Percentiles rank a stretch among this genome's conserved stretches.
Conservation (phyloP, 495 filamentous ascomycete genomes). For the Daldinia vernicosa region DNA sequence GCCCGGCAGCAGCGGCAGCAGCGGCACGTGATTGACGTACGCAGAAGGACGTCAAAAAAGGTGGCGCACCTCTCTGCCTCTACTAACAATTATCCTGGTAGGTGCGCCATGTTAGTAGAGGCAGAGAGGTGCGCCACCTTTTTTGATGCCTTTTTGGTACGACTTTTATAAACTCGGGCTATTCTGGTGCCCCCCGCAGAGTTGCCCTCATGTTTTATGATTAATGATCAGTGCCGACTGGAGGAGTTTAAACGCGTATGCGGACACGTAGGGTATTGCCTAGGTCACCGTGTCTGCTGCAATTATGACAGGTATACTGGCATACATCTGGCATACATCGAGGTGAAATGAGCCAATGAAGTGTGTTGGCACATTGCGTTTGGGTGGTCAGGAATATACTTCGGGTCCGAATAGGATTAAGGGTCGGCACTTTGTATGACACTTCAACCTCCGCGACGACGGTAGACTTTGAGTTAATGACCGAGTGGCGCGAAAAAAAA, state of each 20-base stretch:
- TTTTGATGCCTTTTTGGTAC: no score
- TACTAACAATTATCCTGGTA: no score
- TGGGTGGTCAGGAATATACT: constrained; percentile 14
- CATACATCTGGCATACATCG: constrained; percentile 2
- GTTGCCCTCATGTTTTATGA: no score
- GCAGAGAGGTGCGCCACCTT: no score
- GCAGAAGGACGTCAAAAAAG: no score
- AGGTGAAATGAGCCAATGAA: constrained; percentile 26
- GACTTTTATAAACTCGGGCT: no score
- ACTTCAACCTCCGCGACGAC: constrained; percentile 20
- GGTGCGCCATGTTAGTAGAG: no score
- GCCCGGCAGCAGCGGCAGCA: no score
- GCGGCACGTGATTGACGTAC: no score
- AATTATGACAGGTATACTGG: constrained; percentile 14
- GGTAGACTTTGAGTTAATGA: constrained; percentile 10
- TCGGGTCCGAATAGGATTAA: constrained; percentile 37
- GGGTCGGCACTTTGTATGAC: constrained; percentile 3
- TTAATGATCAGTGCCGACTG: not conserved
- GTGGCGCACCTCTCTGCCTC: no score
- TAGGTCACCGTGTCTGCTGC: not conserved
- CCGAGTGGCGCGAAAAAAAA: constrained; percentile 23
- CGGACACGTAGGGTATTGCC: constrained; percentile 7
- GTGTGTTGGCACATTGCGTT: constrained; percentile 1
- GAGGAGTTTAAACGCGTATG: constrained; percentile 7
- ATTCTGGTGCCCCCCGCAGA: no score